A percentile compares a stretch with the other conserved stretches of the same genome.
Evolutionary conservation across 2,329 filamentous ascomycete species (phyloP).

Genomic region (Pseudomassariella vexata): DNA sequence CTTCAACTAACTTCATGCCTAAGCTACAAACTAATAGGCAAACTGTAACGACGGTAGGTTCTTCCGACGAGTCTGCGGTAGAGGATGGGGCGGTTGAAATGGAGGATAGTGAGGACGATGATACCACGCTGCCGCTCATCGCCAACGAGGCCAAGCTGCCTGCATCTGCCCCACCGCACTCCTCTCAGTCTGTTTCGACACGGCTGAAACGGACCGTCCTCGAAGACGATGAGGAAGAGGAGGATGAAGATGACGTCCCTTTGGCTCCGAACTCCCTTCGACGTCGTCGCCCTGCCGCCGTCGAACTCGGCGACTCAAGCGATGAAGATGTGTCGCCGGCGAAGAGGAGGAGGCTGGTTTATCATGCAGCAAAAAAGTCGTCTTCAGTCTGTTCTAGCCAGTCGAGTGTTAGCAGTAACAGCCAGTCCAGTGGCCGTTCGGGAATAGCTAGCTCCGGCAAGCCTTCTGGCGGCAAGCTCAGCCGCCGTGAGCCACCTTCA

Average conservation of each 20-base stretch:
- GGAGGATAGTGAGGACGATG: constrained; percentile 13
- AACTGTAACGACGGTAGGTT: constrained; percentile 9
- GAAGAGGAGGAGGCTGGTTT: constrained; percentile 20
- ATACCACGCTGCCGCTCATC: constrained; percentile 12
- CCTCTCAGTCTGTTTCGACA: constrained; percentile 24
- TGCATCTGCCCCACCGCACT: constrained; percentile 8
- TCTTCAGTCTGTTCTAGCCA: neutral
- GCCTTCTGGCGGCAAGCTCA: constrained; percentile 4
- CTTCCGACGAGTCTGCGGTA: constrained; percentile 18
- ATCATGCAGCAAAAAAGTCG: constrained; percentile 7
- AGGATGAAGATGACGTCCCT: constrained; percentile 8
- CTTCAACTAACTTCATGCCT: constrained; percentile 21
- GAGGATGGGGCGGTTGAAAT: constrained; percentile 14
- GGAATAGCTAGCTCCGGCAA: neutral
- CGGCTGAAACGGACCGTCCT: constrained; percentile 18
- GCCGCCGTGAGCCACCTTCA: constrained; percentile 7
- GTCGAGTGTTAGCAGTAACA: too few species aligned
- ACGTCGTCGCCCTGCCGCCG: constrained; percentile 14
- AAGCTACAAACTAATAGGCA: constrained; percentile 6
- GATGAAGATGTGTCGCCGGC: constrained; percentile 21
- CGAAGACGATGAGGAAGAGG: constrained; percentile 16
- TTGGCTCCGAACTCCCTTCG: constrained; percentile 6
- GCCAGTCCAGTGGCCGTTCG: constrained; percentile 9
- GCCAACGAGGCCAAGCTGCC: too few species aligned
- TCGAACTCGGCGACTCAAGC: too few species aligned